Evolutionary conservation across 176 grass and related monocot species (phyloP).

Genomic region (Hsuehochloa calcarea): DNA sequence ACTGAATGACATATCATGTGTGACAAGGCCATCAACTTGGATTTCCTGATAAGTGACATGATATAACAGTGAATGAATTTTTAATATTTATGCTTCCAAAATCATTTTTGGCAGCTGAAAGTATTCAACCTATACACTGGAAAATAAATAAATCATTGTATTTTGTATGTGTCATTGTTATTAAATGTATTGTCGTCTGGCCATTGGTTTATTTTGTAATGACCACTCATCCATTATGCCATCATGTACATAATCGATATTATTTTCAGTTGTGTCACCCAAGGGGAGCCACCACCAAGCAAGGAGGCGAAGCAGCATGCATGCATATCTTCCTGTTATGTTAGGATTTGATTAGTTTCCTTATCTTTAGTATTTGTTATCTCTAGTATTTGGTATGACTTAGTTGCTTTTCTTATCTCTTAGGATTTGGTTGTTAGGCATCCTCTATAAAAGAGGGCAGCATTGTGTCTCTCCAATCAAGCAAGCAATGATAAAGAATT

Average conservation of each 20-base stretch:
- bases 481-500: no score
- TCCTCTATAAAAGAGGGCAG: no score
- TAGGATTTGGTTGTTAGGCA: no score
- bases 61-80: constrained; percentile 19
- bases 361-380: no score
- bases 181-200: not conserved
- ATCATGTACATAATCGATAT: not conserved
- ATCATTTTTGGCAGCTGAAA: constrained; percentile 14
- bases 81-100: constrained; percentile 19
- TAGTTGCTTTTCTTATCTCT: no score
- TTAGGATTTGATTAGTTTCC: no score
- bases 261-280: no score
- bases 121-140: not conserved
- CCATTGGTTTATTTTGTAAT: not conserved
- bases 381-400: no score
- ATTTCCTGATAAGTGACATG: constrained; percentile 67
- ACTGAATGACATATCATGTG: constrained; percentile 80
- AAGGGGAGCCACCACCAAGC: no score
- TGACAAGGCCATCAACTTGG: constrained; percentile 71
- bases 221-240: not conserved
- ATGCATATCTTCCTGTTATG: no score
- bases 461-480: no score
- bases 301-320: no score
- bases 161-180: not conserved
- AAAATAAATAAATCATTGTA: not conserved